Conservation (phyloP, 495 filamentous ascomycete species). For the Penicillium silybi region DNA sequence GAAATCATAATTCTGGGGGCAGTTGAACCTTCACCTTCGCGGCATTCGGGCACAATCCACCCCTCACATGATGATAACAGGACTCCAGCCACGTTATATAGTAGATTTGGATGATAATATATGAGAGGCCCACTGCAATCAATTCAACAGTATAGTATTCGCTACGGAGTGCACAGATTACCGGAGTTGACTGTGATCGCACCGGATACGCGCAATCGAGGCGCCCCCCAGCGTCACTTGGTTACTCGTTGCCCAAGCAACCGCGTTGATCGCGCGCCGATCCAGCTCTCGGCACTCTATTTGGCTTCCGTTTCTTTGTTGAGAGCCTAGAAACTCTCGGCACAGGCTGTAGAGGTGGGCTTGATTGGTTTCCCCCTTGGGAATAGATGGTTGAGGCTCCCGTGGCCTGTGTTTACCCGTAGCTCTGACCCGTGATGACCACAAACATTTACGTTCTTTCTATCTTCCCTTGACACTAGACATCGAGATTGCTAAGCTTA, state of each 20-base stretch:
- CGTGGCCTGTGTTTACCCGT: slow-evolving; percentile 8
- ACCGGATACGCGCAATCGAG: slow-evolving; percentile 1
- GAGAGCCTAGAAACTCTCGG: not conserved
- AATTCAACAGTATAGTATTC: not conserved
- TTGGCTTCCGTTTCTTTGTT: slow-evolving; percentile 15
- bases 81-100: not conserved
- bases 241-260: slow-evolving; percentile 11
- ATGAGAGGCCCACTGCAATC: not conserved
- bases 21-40: not conserved
- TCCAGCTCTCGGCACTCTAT: slow-evolving; percentile 15
- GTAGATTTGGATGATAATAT: not conserved
- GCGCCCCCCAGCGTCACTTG: not conserved
- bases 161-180: not conserved
- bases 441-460: not conserved
- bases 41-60: not conserved
- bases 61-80: not conserved
- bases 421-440: not conserved
- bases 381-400: not conserved
- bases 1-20: not conserved
- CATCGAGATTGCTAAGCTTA: not conserved
- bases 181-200: too few relatives aligned
- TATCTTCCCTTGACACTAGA: not conserved
- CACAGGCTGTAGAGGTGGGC: not conserved
- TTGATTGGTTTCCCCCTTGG: slow-evolving; percentile 2
- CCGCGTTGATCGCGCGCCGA: slow-evolving; percentile 11